A percentile compares a stretch with the other conserved stretches of the same genome.
These are phyloP conservation scores for Litsea cubeba DNA, from an alignment of 164 flowering plant genomes.

Conservation along the genomic window DNA sequence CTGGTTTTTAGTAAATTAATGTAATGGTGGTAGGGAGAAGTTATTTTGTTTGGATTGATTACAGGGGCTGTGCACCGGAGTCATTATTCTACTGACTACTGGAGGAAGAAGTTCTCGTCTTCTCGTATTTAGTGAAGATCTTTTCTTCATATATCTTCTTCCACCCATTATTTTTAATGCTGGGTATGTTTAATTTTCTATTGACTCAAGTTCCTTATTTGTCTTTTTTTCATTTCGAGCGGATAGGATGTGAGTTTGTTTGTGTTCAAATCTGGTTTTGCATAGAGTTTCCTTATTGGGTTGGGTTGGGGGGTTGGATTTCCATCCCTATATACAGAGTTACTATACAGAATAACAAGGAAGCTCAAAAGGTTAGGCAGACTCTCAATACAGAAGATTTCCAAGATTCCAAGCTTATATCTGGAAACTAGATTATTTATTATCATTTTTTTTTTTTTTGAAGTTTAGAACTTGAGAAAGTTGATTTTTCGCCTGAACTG, in stretches of 20 bases:
- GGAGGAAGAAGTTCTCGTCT: slow-evolving; percentile 60
- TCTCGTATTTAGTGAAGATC: slow-evolving; percentile 65
- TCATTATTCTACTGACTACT: slow-evolving; percentile 46
- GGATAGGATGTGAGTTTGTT: no score
- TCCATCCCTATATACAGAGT: background rate
- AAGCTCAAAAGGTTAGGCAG: no score
- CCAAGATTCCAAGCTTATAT: no score
- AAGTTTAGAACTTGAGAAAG: no score
- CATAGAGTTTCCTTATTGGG: background rate
- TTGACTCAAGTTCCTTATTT: background rate
- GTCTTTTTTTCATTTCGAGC: no score
- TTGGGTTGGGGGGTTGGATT: background rate
- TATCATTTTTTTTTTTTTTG: no score
- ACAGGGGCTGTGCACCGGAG: slow-evolving; percentile 71
- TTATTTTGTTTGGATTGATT: slow-evolving; percentile 7
- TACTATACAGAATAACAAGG: no score
- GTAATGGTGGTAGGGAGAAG: background rate
- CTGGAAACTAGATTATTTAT: no score
- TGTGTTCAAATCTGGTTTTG: background rate
- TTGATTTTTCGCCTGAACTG: no score
- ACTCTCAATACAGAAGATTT: no score
- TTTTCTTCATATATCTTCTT: slow-evolving; percentile 72
- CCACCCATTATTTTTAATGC: slow-evolving; percentile 85
- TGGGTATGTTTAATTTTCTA: slow-evolving; percentile 43
- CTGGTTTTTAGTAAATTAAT: no score